Conservation (phyloP, 352 stramenopile species). For the Paralagenidium karlingii region DNA sequence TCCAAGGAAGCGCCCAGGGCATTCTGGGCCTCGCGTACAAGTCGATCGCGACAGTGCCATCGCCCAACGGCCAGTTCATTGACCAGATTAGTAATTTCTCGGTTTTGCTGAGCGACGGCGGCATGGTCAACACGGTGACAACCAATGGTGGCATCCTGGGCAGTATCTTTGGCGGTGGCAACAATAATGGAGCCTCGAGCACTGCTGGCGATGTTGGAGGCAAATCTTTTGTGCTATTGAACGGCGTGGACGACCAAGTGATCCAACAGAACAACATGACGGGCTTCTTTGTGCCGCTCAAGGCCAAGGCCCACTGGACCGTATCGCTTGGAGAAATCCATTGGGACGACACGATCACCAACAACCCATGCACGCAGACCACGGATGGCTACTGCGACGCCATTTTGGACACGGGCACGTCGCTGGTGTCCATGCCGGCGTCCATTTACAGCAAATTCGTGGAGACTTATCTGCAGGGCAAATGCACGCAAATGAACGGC, state of each 20-base stretch:
- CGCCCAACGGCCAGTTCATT: slow-evolving; percentile 29
- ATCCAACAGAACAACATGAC: slow-evolving; percentile 30
- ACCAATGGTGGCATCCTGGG: too few relatives aligned
- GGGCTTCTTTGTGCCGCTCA: slow-evolving; percentile 30
- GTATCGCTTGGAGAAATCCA: slow-evolving; percentile 48
- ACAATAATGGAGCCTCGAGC: too few relatives aligned
- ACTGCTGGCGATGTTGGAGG: too few relatives aligned
- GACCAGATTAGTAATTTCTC: slow-evolving; percentile 55
- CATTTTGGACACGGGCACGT: slow-evolving; percentile 60
- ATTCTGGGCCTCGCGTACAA: slow-evolving; percentile 53
- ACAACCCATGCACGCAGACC: slow-evolving; percentile 24
- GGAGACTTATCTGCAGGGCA: not conserved
- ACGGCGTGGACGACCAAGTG: slow-evolving; percentile 43
- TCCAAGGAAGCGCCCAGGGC: slow-evolving; percentile 33
- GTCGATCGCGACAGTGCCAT: slow-evolving; percentile 32
- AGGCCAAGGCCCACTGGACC: slow-evolving; percentile 43
- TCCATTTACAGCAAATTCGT: slow-evolving; percentile 25
- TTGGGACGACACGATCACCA: slow-evolving; percentile 18
- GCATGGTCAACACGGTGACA: too few relatives aligned
- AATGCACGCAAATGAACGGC: not conserved
- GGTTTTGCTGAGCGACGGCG: slow-evolving; percentile 55
- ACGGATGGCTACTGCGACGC: slow-evolving; percentile 11
- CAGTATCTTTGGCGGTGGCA: slow-evolving; percentile 18
- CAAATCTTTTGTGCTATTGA: slow-evolving; percentile 59
- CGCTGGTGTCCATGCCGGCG: slow-evolving; percentile 35